Evolutionary conservation across 805 yeast species (phyloP).

Genomic region (Schizosaccharomyces osmophilus): DNA sequence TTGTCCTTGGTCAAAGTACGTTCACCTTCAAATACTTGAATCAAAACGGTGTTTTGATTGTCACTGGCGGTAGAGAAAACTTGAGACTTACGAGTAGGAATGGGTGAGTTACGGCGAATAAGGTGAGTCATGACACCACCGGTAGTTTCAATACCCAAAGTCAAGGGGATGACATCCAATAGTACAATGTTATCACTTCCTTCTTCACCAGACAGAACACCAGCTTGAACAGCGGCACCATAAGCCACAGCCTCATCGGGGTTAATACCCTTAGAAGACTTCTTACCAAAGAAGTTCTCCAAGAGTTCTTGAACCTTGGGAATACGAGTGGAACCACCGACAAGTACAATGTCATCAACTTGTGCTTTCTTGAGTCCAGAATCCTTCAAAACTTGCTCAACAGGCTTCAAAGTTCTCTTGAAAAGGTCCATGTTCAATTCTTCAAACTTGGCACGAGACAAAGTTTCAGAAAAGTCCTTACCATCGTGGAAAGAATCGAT

Average conservation of each 20-base stretch:
- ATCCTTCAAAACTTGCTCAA: constrained; percentile 84
- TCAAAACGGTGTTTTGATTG: constrained; percentile 94
- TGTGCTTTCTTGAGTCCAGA: constrained; percentile 69
- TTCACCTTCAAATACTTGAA: constrained; percentile 96
- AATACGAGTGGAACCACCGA: constrained; percentile 98
- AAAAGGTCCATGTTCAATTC: constrained; percentile 81
- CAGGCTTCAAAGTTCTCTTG: constrained; percentile 87
- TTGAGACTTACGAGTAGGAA: constrained; percentile 93
- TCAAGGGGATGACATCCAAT: constrained; percentile 91
- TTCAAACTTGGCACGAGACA: constrained; percentile 94
- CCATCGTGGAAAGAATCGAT: constrained; percentile 89
- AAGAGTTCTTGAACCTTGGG: constrained; percentile 91
- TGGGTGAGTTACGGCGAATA: constrained; percentile 93
- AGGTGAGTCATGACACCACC: constrained; percentile 98
- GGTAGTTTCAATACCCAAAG: constrained; percentile 94
- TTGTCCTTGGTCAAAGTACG: constrained; percentile 87
- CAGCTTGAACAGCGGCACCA: constrained; percentile 99
- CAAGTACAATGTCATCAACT: constrained; percentile 82
- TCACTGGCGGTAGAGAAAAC: constrained; percentile 91
- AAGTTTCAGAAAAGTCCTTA: constrained; percentile 79
- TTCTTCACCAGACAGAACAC: constrained; percentile 86
- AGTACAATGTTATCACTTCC: constrained; percentile 77
- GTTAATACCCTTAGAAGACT: constrained; percentile 89
- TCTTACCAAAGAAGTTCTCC: constrained; percentile 81
- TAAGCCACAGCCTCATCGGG: constrained; percentile 99